Conservation (phyloP, 106 monocot genomes). For the Allium sativum region DNA sequence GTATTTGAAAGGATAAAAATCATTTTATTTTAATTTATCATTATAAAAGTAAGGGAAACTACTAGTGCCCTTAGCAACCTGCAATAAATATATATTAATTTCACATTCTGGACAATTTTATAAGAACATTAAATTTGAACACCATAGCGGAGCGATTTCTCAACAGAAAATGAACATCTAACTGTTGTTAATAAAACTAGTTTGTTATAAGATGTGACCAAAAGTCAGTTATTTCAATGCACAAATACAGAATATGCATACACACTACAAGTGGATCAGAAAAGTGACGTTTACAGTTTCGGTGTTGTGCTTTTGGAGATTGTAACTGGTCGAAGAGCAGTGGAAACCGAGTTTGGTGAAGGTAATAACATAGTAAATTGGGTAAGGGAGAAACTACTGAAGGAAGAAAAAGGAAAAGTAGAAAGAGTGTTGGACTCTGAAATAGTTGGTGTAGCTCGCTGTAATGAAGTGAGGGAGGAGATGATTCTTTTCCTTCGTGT, state of each 20-base stretch:
- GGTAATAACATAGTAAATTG: constrained; percentile 79
- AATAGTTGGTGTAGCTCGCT: constrained; percentile 10
- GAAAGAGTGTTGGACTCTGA: constrained; percentile 32
- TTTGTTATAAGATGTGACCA: no score
- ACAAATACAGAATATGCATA: constrained; percentile 66
- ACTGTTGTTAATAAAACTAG: no score
- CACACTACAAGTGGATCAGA: constrained; percentile 81
- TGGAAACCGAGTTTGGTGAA: constrained; percentile 75
- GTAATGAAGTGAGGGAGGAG: constrained; percentile 56
- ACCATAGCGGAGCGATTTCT: no score
- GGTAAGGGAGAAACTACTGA: constrained; percentile 37
- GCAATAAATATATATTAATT: no score
- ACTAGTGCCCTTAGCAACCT: no score
- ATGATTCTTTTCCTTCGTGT: constrained; percentile 66
- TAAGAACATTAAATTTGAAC: no score
- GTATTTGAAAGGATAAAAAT: no score
- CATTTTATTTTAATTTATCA: no score
- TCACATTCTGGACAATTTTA: no score
- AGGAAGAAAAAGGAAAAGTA: constrained; percentile 11
- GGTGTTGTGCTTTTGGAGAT: constrained; percentile 89
- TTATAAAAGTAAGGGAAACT: no score
- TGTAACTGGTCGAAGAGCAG: constrained; percentile 59
- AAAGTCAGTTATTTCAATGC: no score
- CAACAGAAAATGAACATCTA: no score
- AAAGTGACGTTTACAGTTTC: constrained; percentile 82